A percentile compares a stretch with the other conserved stretches of the same genome.
These are phyloP conservation scores for Penicillium sp. DNA, from an alignment of 2,329 filamentous ascomycete species.

Conservation along the genomic window DNA sequence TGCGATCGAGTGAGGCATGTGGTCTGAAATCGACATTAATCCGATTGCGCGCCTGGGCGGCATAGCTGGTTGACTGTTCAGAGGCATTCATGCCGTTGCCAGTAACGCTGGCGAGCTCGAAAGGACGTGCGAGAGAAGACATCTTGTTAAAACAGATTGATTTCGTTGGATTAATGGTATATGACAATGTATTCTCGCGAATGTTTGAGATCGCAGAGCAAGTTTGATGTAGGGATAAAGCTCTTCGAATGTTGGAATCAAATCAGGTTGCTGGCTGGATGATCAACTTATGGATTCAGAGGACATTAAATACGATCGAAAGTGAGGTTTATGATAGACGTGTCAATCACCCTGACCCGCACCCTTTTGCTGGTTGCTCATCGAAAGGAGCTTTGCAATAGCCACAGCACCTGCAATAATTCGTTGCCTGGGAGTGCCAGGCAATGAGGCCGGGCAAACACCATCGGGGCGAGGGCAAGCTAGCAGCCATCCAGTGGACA, in stretches of 20 bases:
- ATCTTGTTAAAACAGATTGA: background rate
- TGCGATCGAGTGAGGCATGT: background rate
- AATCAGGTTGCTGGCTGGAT: background rate
- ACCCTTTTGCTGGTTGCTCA: background rate
- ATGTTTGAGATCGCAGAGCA: background rate
- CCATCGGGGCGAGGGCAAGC: background rate
- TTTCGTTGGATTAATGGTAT: background rate
- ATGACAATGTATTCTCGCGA: background rate
- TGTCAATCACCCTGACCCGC: background rate
- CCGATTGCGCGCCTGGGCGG: background rate
- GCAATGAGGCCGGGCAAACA: background rate
- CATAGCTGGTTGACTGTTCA: background rate
- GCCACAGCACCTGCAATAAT: background rate
- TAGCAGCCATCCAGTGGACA: background rate
- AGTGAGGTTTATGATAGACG: background rate
- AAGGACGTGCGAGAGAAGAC: background rate
- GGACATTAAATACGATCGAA: background rate
- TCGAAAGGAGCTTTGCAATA: background rate
- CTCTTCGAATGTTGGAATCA: background rate
- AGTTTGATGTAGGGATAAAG: background rate
- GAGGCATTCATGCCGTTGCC: background rate
- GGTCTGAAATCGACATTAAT: background rate
- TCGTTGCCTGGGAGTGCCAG: background rate
- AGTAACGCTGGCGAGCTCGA: background rate
- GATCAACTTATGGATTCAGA: background rate